A percentile compares a stretch with the other conserved stretches of the same genome.
phyloP scores from a whole-genome alignment of 495 filamentous ascomycete species.

The Cercophora sp. region DNA sequence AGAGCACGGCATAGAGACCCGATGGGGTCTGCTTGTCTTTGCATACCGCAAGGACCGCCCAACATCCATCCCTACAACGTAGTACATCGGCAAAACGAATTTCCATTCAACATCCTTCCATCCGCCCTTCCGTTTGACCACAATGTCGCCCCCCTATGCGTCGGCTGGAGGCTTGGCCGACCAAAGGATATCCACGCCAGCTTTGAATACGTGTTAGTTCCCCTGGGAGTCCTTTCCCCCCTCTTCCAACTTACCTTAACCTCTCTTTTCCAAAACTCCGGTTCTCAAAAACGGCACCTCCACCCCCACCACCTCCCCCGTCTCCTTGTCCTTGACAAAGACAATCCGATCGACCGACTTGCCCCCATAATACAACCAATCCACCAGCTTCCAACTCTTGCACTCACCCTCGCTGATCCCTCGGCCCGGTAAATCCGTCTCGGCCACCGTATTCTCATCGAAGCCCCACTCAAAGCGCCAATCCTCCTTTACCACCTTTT shows the following conservation, averaged over 20 bases:
- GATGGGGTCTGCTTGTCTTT: too few species aligned
- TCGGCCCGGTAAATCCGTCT: constrained; percentile 8
- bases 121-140: constrained; percentile 15
- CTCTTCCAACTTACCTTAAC: background rate
- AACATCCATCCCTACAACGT: too few species aligned
- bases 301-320: constrained; percentile 27
- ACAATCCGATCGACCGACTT: constrained; percentile 35
- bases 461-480: constrained; percentile 13
- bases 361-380: constrained; percentile 29
- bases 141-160: constrained; percentile 22
- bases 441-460: constrained; percentile 18
- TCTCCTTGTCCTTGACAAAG: constrained; percentile 32
- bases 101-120: constrained; percentile 30
- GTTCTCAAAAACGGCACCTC: constrained; percentile 31
- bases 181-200: constrained; percentile 29
- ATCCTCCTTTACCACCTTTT: constrained; percentile 14
- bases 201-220: constrained; percentile 30
- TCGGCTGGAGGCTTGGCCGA: constrained; percentile 16
- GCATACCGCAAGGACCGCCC: background rate
- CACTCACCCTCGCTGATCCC: constrained; percentile 29
- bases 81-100: too few species aligned
- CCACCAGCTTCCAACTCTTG: constrained; percentile 32
- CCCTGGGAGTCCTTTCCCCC: constrained; percentile 9
- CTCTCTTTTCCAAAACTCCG: constrained; percentile 6
- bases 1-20: too few species aligned